Base-by-base conservation (phyloP, 2,329 filamentous ascomycete species). In the Penicillium sp. region DNA sequence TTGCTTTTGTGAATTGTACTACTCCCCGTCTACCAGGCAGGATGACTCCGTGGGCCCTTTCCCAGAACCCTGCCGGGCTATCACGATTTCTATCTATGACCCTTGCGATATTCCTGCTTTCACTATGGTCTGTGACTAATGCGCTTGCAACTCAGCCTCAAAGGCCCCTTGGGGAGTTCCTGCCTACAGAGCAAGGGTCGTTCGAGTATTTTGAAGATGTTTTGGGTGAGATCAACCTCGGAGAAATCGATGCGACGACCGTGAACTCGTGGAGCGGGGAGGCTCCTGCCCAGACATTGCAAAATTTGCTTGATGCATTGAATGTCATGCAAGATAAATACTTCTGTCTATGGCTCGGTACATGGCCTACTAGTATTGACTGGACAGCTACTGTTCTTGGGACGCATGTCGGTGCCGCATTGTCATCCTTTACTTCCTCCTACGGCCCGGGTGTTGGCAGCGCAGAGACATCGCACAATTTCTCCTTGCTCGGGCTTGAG, bases 321-420 rank as follows among this genome's bases (percentile, higher is more conserved):
- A 81, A 86, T 47, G 85, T 88, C 6, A 86, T 97, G 81, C 92
- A 97, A 72, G 80, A 85, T 52, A 79, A 82, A 26, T 96, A 92
- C 76, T 97, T 95, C 71, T 83, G 87, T 47, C 77, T 88, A 4
- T 90, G 90, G 82, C 78, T 89, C 35, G 92, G 90, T 11, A 92
- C 86, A 26, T 98, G 93, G 91, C 91, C 92, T 0, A 81, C 82
- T 1, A 85, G 90, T 31, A 97, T 96, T 67, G 93, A 97, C 77
- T 98, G 93, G 93, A 98, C 93, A 0, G 88, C 88, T 19, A 93
- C 93, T 4, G 91, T 97, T 9, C 80, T 91, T 65, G 87, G 88
- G 44, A 96, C 93, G 0, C 87, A 93, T 55, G 77, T 96, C 35
- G 89, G 91, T 0, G 89, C 87, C 14, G 84, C 88, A 3, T 81